Evolutionary conservation across 2,329 filamentous ascomycete genomes (phyloP), one percentile per base, ranked within the genome.

Genomic region (Annulohypoxylon truncatum): DNA sequence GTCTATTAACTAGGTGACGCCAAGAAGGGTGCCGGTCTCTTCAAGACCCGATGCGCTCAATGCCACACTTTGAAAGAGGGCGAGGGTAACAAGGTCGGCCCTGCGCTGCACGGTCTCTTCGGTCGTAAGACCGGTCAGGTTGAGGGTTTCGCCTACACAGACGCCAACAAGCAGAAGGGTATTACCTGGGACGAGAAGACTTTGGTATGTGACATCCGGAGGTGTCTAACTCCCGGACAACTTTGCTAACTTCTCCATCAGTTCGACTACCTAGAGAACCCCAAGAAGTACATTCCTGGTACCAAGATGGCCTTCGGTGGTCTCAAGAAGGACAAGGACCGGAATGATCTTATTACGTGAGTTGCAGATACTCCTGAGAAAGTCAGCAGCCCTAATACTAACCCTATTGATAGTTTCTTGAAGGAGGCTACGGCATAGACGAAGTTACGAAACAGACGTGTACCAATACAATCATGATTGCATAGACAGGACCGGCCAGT

Each of bases 271-370:
- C 94, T 99, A 79, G 96, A 99, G 90, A 98, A 98, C 92, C 96
- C 96, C 85, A 99, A 99, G 92, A 98, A 98, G 89, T 99, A 94
- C 90, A 97, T 99, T 73, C 96, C 96, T 76, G 96, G 96, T 76
- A 99, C 96, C 86, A 99, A 98, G 93, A 99, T 99, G 96, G 96
- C 96, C 78, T 99, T 98, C 81, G 96, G 96, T 85, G 96, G 96
- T 83, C 89, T 99, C 80, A 99, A 99, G 94, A 99, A 99, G 93
- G 89, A 90, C 80, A 98, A 98, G 92, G 96, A 98, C 87, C 90
- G 96, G 82, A 97, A 98, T 83, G 95, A 99, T 84, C 88, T 99
- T 78, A 97, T 99, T 89, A 94, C 93, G 91, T 95, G 92, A 77
- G 91, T 88, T 69, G 31, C 31, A n/a, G 38, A 38, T 13, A 6